phyloP scores from a whole-genome alignment of 306 rosid genomes.

The Lathyrus oleraceus region DNA sequence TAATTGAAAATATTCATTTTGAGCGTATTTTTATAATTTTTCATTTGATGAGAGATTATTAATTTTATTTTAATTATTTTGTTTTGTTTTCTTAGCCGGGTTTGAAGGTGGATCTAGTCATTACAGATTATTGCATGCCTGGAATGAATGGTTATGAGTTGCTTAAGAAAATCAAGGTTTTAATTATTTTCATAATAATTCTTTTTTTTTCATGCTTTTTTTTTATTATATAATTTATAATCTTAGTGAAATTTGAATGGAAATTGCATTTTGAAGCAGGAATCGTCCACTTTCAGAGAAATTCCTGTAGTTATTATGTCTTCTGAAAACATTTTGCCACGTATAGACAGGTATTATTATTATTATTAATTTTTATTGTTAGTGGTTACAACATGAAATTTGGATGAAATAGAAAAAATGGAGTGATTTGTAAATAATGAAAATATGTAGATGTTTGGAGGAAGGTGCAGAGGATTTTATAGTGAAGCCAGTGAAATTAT shows the following conservation, averaged over 20 bases:
- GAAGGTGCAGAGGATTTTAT: conserved; percentile 98
- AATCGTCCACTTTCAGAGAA: conserved; percentile 69
- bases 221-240: neutral
- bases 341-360: conserved; percentile 71
- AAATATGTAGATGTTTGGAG: conserved; percentile 67
- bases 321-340: conserved; percentile 87
- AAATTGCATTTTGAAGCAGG: conserved; percentile 45
- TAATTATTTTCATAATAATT: neutral
- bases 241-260: neutral
- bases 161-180: conserved; percentile 86
- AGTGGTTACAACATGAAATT: neutral
- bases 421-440: neutral
- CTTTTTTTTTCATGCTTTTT: neutral
- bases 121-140: conserved; percentile 98
- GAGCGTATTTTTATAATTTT: neutral
- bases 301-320: conserved; percentile 98
- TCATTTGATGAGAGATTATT: conserved; percentile 13
- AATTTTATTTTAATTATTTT: neutral
- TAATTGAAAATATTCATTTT: neutral
- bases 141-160: conserved; percentile 96
- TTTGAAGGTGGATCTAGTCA: conserved; percentile 92
- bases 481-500: conserved; percentile 90
- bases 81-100: conserved; percentile 30
- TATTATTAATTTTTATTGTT: neutral
- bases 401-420: neutral